Base-by-base conservation (phyloP, 2,329 filamentous ascomycete genomes). In the Claviceps capensis region DNA sequence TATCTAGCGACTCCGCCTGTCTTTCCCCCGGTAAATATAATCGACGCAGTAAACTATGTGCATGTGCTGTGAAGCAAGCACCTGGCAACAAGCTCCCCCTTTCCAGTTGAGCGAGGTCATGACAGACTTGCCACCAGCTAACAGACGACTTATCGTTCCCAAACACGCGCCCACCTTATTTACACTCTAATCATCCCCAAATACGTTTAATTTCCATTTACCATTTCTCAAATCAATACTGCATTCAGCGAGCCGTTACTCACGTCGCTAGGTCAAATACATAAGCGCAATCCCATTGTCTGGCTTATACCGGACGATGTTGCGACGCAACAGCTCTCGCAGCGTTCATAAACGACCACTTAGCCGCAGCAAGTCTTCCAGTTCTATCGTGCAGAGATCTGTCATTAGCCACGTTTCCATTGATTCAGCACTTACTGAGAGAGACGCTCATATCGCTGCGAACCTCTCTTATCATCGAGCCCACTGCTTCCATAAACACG, bases 401-500 rank as follows among this genome's bases (percentile, higher is more conserved):
- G 67, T 72, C 19, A 65, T 68, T 53, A 54, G 57, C 1, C 64
- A 77, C 19, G 69, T 76, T 48, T 68, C 73, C 49, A 75, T 81
- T 45, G 67, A 73, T 57, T 73, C 74, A 1, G 65, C 63, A 11
- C 63, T 67, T 3, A 76, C 77, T 2, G 72, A 77, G 48, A 70
- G 77, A 51, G 78, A 85, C 63, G 83, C 83, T 7, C 75, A 79
- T 41, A 72, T 76, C 41, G 82, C 83, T 22, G 83, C 83, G 7
- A 68, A 71, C 37, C 69, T 81, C 59, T 83, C 83, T 1, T 86
- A 78, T 60, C 63, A 68, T 6, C 71, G 75, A 54, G 75, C 77
- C 17, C 69, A 71, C 51, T 68, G 76, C n/a, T 69, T 69, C 17
- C 44, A 51, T 8, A 42, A 48, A 47, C 54, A 47, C 11, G n/a